phyloP scores from a whole-genome alignment of 1,284 basidiomycete genomes.

The Cryptococcus depauperatus region DNA sequence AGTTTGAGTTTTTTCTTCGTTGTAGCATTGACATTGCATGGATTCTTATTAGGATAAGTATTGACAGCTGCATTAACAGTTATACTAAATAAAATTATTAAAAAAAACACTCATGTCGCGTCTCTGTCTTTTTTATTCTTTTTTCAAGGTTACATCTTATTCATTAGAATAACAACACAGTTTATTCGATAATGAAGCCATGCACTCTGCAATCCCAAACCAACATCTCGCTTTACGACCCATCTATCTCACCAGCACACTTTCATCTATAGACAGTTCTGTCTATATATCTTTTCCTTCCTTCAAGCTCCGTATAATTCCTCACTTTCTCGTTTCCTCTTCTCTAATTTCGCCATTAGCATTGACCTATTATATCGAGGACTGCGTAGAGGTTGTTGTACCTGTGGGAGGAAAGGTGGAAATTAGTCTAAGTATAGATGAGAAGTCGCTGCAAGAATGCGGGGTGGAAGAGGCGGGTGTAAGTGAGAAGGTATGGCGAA shows the following conservation, averaged over 20 bases:
- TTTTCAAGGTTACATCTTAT: too few species aligned
- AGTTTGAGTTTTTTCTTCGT: too few species aligned
- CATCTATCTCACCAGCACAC: neutral
- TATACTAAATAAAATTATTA: too few species aligned
- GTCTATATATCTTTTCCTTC: neutral
- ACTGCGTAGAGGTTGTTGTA: conserved; percentile 8
- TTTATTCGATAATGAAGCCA: too few species aligned
- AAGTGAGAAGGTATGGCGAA: neutral
- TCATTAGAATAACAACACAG: too few species aligned
- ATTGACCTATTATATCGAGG: conserved; percentile 4
- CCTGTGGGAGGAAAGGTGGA: conserved; percentile 18
- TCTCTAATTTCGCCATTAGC: neutral
- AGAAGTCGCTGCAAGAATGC: neutral
- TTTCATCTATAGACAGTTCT: neutral
- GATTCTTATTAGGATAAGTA: too few species aligned
- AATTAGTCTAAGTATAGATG: conserved; percentile 45
- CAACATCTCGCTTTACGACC: neutral
- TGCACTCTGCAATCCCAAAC: neutral
- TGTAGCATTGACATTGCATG: too few species aligned
- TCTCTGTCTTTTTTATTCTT: too few species aligned
- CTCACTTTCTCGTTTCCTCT: conserved; percentile 2
- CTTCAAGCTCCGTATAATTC: conserved; percentile 2
- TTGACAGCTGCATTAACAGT: too few species aligned
- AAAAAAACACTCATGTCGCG: too few species aligned
- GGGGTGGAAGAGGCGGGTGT: neutral